Evolutionary conservation across 495 filamentous ascomycete species (phyloP).

Genomic region (Hypoxylon lienhwacheense): DNA sequence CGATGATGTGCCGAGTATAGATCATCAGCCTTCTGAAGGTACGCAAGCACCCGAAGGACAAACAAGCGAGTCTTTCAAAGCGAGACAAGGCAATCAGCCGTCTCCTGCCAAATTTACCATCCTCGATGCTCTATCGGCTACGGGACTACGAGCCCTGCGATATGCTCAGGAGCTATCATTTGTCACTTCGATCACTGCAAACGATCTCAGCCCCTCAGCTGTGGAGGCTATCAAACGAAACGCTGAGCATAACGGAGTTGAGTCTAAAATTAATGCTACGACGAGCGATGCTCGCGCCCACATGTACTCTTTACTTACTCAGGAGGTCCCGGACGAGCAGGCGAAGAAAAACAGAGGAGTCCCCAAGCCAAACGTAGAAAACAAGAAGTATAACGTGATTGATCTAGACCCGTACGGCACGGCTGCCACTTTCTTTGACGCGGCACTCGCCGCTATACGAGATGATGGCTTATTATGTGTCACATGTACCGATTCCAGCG

Average conservation of each 20-base stretch:
- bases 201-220: slow-evolving; percentile 79
- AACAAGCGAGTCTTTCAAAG: slow-evolving; percentile 25
- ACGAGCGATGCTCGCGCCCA: slow-evolving; percentile 81
- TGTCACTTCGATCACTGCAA: slow-evolving; percentile 79
- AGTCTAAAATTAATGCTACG: slow-evolving; percentile 68
- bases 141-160: slow-evolving; percentile 86
- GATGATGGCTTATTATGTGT: slow-evolving; percentile 88
- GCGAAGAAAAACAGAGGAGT: slow-evolving; percentile 36
- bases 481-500: slow-evolving; percentile 92
- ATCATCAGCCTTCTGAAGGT: slow-evolving; percentile 5
- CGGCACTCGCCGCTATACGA: slow-evolving; percentile 77
- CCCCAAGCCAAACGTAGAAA: slow-evolving; percentile 21
- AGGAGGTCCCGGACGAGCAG: slow-evolving; percentile 36
- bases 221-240: slow-evolving; percentile 81
- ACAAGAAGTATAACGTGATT: slow-evolving; percentile 80
- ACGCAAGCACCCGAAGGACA: slow-evolving; percentile 20
- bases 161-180: slow-evolving; percentile 90
- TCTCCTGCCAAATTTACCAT: slow-evolving; percentile 64
- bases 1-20: neutral
- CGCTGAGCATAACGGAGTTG: slow-evolving; percentile 75
- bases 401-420: slow-evolving; percentile 96
- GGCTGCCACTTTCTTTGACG: slow-evolving; percentile 87
- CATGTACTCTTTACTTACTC: slow-evolving; percentile 72
- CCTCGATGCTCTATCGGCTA: slow-evolving; percentile 92
- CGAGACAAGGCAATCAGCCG: slow-evolving; percentile 9